Evolutionary conservation across 805 yeast genomes (phyloP), one percentile per base, ranked within the genome.

Genomic region (Tetrapisispora taiwanensis): DNA sequence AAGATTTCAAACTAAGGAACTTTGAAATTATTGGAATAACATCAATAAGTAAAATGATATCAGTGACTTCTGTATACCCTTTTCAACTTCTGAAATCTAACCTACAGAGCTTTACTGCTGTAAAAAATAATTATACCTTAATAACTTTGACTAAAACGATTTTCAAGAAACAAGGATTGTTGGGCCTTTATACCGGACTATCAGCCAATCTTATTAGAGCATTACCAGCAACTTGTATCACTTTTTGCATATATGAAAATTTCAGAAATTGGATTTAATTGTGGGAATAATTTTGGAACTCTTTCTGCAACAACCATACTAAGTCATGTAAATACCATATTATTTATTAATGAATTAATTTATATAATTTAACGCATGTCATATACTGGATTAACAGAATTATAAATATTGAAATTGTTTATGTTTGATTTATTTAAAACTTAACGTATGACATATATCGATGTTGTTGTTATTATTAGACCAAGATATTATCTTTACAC

Each of bases 161-260:
- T 2, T 70, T 72, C 52, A 31, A 36, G 1, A 55, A 58, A 1
- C 84, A 79, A 45, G 90, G 92, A 0, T 10, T 75, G 4, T 48
- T 54, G 12, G 95, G 88, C 0, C 82, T 89, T 48, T 92, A 92
- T 60, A 81, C 83, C 52, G 98, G 98, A 0, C 62, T 92, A 15
- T 65, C 77, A 1, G 82, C 95, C 1, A 89, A 88, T 50, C 58
- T 90, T 15, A 46, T 84, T 1, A 69, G 97, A 39, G 95, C 90
- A 0, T 72, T 92, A 4, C 98, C 98, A 0, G 88, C 96, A 1
- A 89, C 97, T 4, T 84, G 95, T 57, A 75, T 89, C 12, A 92
- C 97, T 0, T 87, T 92, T 59, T 70, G 83, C 5, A 84, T 84
- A 5, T 92, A 92, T 56, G 98, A 92, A 58, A 69, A 73, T 33